Evolutionary conservation across 2,329 filamentous ascomycete genomes (phyloP), one percentile per base, ranked within the genome.

Genomic region (Aaosphaeria pasadenensis): DNA sequence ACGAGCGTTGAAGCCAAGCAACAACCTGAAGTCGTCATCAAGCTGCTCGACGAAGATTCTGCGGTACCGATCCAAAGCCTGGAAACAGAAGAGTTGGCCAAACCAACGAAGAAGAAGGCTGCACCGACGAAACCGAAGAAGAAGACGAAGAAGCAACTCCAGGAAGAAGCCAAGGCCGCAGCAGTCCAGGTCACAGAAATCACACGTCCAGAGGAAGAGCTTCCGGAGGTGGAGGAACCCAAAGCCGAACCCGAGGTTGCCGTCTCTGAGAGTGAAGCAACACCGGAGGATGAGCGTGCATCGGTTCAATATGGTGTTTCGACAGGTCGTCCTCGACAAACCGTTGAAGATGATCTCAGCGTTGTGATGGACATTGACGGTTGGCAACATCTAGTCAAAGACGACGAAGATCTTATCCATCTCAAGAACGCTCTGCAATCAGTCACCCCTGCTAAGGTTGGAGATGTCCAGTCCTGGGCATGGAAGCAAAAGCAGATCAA

Each of bases 401-500:
- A 89, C 55, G 78, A 84, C 5, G 86, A 88, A 64, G 83, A 88
- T 60, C 69, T 88, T 35, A 72, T 69, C 11, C 79, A 80, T 56
- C 77, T 87, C 39, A 74, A 73, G 48, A 69, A 77, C 39, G 76
- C 78, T 1, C 64, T 87, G 43, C 67, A 73, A 7, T 69, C 74
- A 3, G 69, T 76, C 36, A 50, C 71, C 9, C 62, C 73, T 30
- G 76, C 77, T 32, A 71, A 76, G 28, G 70, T 87, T 47, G 77
- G 77, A 33, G 81, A 85, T 62, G 72, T 80, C 32, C 75, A 80
- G 44, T 75, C 81, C 31, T 89, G 85, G 84, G 81, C 84, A 5
- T 87, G 83, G 81, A 85, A 83, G 60, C 84, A 88, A 60, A 86
- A 87, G 59, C 80, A 86, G 57, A 83, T 87, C 71, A 88, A 89